A percentile compares a stretch with the other conserved stretches of the same genome.
Conservation (phyloP, 495 filamentous ascomycete species). For the Tuber umbilicatum region DNA sequence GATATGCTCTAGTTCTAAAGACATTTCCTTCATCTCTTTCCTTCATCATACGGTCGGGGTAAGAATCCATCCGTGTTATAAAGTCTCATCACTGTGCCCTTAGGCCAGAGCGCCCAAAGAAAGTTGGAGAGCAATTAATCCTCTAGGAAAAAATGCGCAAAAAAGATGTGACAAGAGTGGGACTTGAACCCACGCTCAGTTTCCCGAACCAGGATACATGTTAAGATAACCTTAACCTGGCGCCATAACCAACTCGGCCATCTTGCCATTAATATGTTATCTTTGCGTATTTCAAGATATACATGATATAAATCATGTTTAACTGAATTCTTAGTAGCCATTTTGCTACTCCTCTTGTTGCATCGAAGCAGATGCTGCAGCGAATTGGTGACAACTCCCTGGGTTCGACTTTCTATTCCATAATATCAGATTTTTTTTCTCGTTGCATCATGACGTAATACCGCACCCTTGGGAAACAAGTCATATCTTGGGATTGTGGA, state of each 20-base stretch:
- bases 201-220: slow-evolving; percentile 26
- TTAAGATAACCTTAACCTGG: slow-evolving; percentile 38
- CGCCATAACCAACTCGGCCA: slow-evolving; percentile 38
- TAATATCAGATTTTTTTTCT: not conserved
- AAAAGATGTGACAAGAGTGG: slow-evolving; percentile 31
- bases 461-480: not conserved
- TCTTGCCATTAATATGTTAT: slow-evolving; percentile 13
- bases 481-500: not conserved
- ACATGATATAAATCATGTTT: not conserved
- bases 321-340: not conserved
- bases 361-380: not conserved
- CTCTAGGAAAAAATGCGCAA: not conserved
- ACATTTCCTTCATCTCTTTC: not conserved
- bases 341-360: not conserved
- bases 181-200: slow-evolving; percentile 37
- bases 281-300: not conserved
- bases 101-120: not conserved
- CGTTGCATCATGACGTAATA: not conserved
- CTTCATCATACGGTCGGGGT: not conserved
- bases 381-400: not conserved
- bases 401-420: not conserved
- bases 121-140: not conserved
- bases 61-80: not conserved
- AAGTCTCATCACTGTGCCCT: not conserved
- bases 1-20: not conserved